phyloP scores from a whole-genome alignment of 1,284 basidiomycete genomes.

The Thelephora terrestris region DNA sequence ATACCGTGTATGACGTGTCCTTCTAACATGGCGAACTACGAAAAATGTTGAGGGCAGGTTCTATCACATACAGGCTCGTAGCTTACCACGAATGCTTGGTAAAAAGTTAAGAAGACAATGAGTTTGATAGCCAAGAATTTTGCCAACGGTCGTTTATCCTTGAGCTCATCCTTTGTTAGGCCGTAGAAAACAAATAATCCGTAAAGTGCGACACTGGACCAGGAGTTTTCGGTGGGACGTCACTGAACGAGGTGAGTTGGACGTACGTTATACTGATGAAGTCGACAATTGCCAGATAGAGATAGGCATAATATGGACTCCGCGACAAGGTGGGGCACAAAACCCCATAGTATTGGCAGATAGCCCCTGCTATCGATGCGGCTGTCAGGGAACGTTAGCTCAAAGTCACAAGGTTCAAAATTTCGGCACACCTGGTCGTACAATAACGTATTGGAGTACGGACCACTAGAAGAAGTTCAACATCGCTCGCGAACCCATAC shows the following conservation, averaged over 20 bases:
- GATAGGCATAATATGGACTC: conserved; percentile 53
- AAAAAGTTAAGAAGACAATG: conserved; percentile 81
- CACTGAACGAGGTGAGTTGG: background rate
- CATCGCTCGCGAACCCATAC: background rate
- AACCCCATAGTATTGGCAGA: conserved; percentile 56
- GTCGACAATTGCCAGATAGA: conserved; percentile 64
- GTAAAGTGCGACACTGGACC: conserved; percentile 60
- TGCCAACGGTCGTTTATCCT: conserved; percentile 64
- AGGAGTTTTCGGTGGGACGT: background rate
- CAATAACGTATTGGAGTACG: conserved; percentile 76
- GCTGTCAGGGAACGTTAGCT: conserved; percentile 12
- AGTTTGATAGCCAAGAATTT: conserved; percentile 81
- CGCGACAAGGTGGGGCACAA: conserved; percentile 58
- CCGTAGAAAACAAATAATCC: conserved; percentile 76
- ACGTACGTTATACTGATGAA: conserved; percentile 69
- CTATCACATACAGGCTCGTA: background rate
- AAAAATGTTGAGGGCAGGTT: background rate
- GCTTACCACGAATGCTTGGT: conserved; percentile 64
- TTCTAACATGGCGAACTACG: conserved; percentile 49
- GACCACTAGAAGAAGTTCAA: conserved; percentile 42
- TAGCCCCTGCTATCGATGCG: conserved; percentile 62
- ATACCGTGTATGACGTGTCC: conserved; percentile 51
- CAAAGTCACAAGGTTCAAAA: background rate
- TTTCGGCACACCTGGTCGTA: conserved; percentile 50
- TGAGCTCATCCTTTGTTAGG: conserved; percentile 68